Evolutionary conservation across 2,329 filamentous ascomycete species (phyloP).

Genomic region (Canariomyces notabilis): DNA sequence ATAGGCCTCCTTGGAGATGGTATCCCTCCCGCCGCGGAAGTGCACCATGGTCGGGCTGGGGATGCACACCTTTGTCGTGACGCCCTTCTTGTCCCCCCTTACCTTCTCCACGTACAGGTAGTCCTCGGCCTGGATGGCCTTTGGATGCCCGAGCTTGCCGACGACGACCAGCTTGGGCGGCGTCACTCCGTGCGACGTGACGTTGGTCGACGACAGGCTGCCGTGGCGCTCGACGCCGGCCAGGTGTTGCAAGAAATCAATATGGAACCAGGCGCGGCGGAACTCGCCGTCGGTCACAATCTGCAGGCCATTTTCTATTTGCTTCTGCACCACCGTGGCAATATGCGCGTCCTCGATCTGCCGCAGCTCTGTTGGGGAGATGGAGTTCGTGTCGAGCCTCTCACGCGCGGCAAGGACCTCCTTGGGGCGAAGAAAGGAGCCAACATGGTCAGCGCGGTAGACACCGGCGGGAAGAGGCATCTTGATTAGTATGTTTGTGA

Average conservation of each 20-base stretch:
- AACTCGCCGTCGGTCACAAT: constrained; percentile 54
- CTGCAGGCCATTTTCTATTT: constrained; percentile 44
- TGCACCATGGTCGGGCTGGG: constrained; percentile 56
- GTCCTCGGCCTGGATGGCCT: constrained; percentile 52
- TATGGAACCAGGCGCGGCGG: constrained; percentile 53
- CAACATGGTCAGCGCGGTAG: constrained; percentile 52
- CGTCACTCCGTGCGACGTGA: constrained; percentile 44
- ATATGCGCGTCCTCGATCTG: constrained; percentile 48
- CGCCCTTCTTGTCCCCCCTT: constrained; percentile 33
- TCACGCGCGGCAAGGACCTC: constrained; percentile 45
- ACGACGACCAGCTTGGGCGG: constrained; percentile 51
- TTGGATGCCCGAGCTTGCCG: constrained; percentile 49
- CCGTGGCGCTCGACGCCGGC: constrained; percentile 49
- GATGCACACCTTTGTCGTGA: constrained; percentile 49
- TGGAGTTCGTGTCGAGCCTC: constrained; percentile 39
- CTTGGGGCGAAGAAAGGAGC: constrained; percentile 49
- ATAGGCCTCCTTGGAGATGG: constrained; percentile 48
- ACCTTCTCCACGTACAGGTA: constrained; percentile 47
- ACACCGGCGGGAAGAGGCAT: constrained; percentile 40
- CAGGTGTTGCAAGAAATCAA: constrained; percentile 53
- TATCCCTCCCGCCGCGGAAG: constrained; percentile 50
- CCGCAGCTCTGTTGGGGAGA: constrained; percentile 41
- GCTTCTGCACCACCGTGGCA: constrained; percentile 41
- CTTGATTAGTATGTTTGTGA: constrained; percentile 2
- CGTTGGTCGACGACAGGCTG: constrained; percentile 37